These are phyloP conservation scores for Trametes coccinea DNA, from an alignment of 768 basidiomycete species.

Conservation along the genomic window DNA sequence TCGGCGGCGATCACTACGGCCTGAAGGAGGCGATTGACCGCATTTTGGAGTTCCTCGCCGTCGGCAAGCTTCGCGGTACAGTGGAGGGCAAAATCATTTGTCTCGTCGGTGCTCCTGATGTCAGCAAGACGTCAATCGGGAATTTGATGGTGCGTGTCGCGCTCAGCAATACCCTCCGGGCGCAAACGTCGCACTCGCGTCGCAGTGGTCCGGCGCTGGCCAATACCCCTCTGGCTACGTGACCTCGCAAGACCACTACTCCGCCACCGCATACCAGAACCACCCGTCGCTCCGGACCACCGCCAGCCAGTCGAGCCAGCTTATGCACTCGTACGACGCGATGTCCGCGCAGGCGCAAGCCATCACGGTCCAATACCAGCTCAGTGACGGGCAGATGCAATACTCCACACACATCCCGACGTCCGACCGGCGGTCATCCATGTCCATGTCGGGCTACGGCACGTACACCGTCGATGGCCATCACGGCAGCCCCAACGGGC, in stretches of 20 bases:
- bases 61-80: too few species aligned
- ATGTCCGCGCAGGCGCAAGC: conserved; percentile 23
- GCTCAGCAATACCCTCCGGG: conserved; percentile 21
- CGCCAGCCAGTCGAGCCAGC: conserved; percentile 4
- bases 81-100: too few species aligned
- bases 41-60: too few species aligned
- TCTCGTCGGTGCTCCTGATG: too few species aligned
- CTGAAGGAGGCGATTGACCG: too few species aligned
- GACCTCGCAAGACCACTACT: conserved; percentile 21
- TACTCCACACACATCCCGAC: conserved; percentile 22
- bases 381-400: conserved; percentile 16
- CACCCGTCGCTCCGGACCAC: conserved; percentile 20
- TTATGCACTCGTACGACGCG: conserved; percentile 17
- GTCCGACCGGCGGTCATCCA: conserved; percentile 22
- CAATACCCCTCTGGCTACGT: conserved; percentile 22
- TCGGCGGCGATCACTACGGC: too few species aligned
- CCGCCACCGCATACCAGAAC: conserved; percentile 15
- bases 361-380: conserved; percentile 21
- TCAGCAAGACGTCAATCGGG: too few species aligned
- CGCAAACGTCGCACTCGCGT: conserved; percentile 21
- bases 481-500: conserved; percentile 9
- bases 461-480: conserved; percentile 18
- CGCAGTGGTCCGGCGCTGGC: conserved; percentile 17
- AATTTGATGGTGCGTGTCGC: background rate
- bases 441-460: conserved; percentile 21